These are phyloP conservation scores for Haplographium delicatum DNA, from an alignment of 495 filamentous ascomycete species.

Conservation along the genomic window DNA sequence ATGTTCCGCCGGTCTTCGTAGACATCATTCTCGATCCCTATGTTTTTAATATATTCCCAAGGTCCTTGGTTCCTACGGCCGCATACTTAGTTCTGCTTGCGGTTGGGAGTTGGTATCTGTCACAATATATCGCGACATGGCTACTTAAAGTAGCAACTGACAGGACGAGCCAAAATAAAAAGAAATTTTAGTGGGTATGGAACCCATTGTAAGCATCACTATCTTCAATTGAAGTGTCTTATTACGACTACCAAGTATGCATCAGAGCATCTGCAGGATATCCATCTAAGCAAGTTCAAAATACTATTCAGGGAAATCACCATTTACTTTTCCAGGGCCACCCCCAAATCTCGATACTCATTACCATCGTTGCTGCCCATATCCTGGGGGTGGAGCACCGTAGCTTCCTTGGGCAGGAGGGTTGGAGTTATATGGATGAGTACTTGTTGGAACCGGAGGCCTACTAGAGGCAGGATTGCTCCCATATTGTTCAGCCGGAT, in stretches of 20 bases:
- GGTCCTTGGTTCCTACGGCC: conserved; percentile 62
- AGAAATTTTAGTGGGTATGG: conserved; percentile 17
- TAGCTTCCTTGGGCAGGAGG: too few relatives aligned
- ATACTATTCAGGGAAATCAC: not conserved
- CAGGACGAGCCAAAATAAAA: conserved; percentile 28
- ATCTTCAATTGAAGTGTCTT: not conserved
- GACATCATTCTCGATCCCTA: conserved; percentile 93
- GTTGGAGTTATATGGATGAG: conserved; percentile 26
- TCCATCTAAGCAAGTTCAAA: conserved; percentile 17
- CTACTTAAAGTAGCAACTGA: conserved; percentile 26
- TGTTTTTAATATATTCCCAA: conserved; percentile 63
- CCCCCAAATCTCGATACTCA: not conserved
- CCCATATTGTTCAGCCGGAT: conserved; percentile 16
- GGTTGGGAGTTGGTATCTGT: conserved; percentile 42
- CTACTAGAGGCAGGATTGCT: conserved; percentile 26
- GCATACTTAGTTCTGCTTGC: conserved; percentile 54
- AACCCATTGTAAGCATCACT: too few relatives aligned
- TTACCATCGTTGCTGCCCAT: conserved; percentile 23
- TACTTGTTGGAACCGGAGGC: conserved; percentile 28
- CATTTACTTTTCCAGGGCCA: not conserved
- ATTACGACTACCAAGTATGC: not conserved
- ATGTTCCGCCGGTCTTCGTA: conserved; percentile 67
- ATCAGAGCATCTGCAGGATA: conserved; percentile 15
- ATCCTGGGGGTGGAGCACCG: conserved; percentile 6
- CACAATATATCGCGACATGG: conserved; percentile 32